Base-by-base conservation (phyloP, 345 rosid genomes). In the Cardamine resedifolia region DNA sequence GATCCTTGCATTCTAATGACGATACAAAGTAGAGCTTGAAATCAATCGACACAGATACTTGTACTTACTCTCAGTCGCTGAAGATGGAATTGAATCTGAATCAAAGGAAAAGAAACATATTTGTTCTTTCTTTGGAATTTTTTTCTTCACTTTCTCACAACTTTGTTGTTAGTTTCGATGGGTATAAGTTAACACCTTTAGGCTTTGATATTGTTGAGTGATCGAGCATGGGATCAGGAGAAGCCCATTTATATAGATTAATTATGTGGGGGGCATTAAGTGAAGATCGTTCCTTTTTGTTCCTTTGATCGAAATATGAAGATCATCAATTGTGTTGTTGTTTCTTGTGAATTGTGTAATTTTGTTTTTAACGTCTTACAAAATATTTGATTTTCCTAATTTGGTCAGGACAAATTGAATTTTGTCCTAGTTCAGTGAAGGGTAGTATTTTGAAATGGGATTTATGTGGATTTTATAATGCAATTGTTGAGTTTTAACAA, bases 1-100 rank as follows among this genome's bases (percentile, higher is more conserved):
- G 96, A 83, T 90, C 96, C n/a, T 79, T 92, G 82, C 68, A 77
- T 28, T 45, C 68, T 76, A 80, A 47, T 24, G 83, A 58, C 0
- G 53, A 64, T 34, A 45, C 51, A 43, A 56, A 53, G 31, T 61
- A 68, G 64, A 75, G 38, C 30, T 43, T 68, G 24, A 52, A 38
- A 21, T n/a, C n/a, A n/a, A n/a, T n/a, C n/a, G 15, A 45, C 12
- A 66, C 66, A 61, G 2, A 3, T 34, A 34, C 3, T 7, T 21
- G 52, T 61, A 71, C 26, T 60, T 60, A 39, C 4, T 14, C 27
- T 39, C 33, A 38, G 64, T 23, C 27, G 21, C 49, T 21, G 49
- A 60, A 60, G 33, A 38, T 39, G 39, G 64, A 21, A 38, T 0
- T 14, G 48, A 38, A 44, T 63, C 6, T 44, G 31, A 36, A 34